phyloP scores from a whole-genome alignment of 352 stramenopile species.

The Globisporangium canariense region DNA sequence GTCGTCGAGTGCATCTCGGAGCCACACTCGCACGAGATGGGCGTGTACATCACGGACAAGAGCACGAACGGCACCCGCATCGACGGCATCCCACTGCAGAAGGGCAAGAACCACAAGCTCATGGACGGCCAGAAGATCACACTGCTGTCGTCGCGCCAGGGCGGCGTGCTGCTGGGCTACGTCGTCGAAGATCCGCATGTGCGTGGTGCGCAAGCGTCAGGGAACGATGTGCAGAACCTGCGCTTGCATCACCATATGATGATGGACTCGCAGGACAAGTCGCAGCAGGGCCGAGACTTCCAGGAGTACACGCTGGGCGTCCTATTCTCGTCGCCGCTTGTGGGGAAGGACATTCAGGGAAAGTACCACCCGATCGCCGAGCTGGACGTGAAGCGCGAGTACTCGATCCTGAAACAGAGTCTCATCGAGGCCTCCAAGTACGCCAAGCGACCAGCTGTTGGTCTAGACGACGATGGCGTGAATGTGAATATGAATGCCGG shows the following conservation, averaged over 20 bases:
- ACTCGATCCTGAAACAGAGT: constrained; percentile 76
- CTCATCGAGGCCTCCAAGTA: constrained; percentile 70
- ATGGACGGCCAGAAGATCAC: constrained; percentile 68
- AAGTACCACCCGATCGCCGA: constrained; percentile 90
- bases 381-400: constrained; percentile 78
- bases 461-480: constrained; percentile 11
- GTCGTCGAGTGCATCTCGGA: constrained; percentile 53
- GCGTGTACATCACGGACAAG: constrained; percentile 65
- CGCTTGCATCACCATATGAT: constrained; percentile 1
- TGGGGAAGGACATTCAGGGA: constrained; percentile 87
- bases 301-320: constrained; percentile 88
- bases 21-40: constrained; percentile 32
- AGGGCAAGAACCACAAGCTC: constrained; percentile 47
- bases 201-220: constrained; percentile 26
- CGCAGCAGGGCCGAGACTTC: constrained; percentile 48
- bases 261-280: constrained; percentile 45
- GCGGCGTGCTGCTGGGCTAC: constrained; percentile 64
- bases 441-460: constrained; percentile 31
- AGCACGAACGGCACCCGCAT: constrained; percentile 73
- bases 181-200: constrained; percentile 76
- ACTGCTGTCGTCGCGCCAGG: constrained; percentile 57
- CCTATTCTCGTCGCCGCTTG: constrained; percentile 93
- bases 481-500: constrained; percentile 10
- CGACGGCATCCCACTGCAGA: constrained; percentile 47
- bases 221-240: background rate